These are phyloP conservation scores for Pleurotus tuoliensis DNA, from an alignment of 768 basidiomycete species.

Conservation along the genomic window DNA sequence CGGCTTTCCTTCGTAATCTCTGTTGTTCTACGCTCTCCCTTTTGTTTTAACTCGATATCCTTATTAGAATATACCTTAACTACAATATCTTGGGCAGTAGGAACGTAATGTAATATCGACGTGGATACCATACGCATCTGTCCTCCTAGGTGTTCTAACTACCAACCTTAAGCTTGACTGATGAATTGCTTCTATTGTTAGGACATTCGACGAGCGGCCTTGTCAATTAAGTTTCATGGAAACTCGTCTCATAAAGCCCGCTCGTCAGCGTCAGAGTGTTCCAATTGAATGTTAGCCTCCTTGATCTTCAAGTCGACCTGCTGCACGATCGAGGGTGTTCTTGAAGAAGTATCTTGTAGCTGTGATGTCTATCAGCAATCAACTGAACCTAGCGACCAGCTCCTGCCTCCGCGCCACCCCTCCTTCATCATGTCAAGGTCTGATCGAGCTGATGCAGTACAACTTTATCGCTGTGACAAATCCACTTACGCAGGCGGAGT, in stretches of 20 bases:
- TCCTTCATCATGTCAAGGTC: neutral
- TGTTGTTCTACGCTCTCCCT: neutral
- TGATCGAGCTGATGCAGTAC: neutral
- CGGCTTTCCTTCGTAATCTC: neutral
- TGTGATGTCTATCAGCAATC: conserved; percentile 1
- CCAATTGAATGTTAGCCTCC: neutral
- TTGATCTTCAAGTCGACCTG: neutral
- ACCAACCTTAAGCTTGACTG: too few species aligned
- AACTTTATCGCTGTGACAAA: too few species aligned
- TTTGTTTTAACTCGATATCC: conserved; percentile 3
- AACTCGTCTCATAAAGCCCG: neutral
- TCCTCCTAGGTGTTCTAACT: too few species aligned
- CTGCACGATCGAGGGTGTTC: conserved; percentile 1
- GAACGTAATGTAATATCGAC: conserved; percentile 3
- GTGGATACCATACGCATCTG: neutral
- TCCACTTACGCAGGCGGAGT: too few species aligned
- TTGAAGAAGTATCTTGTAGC: neutral
- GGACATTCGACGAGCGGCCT: too few species aligned
- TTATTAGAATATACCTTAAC: conserved; percentile 7
- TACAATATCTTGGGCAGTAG: conserved; percentile 1
- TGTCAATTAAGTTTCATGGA: too few species aligned
- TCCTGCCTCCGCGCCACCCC: neutral
- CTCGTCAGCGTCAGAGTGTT: neutral
- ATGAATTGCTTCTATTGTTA: too few species aligned
- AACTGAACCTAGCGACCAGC: conserved; percentile 1